Conservation (phyloP, 192 early-diverging fungal species). For the Coemansia sp. region DNA sequence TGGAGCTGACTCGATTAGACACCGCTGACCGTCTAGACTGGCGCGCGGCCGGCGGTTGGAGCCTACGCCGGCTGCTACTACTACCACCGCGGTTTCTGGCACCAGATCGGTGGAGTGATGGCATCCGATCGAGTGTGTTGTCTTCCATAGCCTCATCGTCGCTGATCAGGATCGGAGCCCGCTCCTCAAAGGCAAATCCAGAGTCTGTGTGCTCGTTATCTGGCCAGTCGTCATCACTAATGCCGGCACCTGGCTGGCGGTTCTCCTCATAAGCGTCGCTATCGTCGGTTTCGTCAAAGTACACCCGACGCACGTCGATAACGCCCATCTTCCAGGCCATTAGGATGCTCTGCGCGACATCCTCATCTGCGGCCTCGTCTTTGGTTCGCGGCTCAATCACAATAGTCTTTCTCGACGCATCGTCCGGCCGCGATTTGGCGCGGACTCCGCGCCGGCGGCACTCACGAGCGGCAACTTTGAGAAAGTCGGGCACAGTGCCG, state of each 20-base stretch:
- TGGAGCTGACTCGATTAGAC: not conserved
- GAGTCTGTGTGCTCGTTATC: not conserved
- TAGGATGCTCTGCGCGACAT: constrained; percentile 30
- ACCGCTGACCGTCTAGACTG: not conserved
- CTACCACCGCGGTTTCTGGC: not conserved
- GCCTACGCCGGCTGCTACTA: not conserved
- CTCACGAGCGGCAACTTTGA: constrained; percentile 37
- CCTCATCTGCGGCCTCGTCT: constrained; percentile 6
- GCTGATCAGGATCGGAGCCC: constrained; percentile 30
- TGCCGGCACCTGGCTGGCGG: not conserved
- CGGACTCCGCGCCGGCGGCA: constrained; percentile 22
- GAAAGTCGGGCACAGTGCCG: constrained; percentile 28
- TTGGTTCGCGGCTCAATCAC: constrained; percentile 16
- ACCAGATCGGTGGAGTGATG: not conserved
- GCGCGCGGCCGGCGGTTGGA: not conserved
- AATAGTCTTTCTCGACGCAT: constrained; percentile 29
- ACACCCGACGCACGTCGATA: constrained; percentile 45
- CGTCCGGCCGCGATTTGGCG: constrained; percentile 17
- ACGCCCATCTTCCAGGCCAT: constrained; percentile 35
- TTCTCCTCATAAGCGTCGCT: constrained; percentile 7
- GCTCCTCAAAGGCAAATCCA: not conserved
- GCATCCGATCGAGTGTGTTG: constrained; percentile 12
- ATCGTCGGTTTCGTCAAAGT: constrained; percentile 23
- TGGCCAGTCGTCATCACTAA: constrained; percentile 3
- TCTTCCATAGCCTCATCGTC: constrained; percentile 47